Percentiles rank a stretch among this genome's conserved stretches.
Evolutionary conservation across 2,329 filamentous ascomycete genomes (phyloP).

Genomic region (Metarhizium sp.): DNA sequence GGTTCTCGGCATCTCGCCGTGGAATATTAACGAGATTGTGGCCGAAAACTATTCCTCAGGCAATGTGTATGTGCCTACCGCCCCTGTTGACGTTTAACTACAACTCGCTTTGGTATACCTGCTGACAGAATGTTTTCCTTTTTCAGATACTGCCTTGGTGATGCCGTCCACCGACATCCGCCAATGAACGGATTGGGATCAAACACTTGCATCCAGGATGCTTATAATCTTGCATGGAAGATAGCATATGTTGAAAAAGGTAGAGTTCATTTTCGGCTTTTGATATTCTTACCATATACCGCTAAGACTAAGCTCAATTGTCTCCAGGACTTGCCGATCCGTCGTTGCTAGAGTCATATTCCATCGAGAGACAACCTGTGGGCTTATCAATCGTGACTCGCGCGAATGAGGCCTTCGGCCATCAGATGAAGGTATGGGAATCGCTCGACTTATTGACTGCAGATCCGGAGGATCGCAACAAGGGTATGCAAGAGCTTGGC

Average conservation of each 20-base stretch:
- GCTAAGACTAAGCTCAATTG: too few species aligned
- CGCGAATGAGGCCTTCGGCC: slow-evolving; percentile 47
- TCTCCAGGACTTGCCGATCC: slow-evolving; percentile 15
- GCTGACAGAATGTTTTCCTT: too few species aligned
- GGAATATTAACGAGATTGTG: slow-evolving; percentile 53
- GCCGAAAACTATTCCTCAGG: slow-evolving; percentile 45
- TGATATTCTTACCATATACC: too few species aligned
- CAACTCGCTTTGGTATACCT: too few species aligned
- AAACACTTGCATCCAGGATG: slow-evolving; percentile 50
- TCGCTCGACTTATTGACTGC: slow-evolving; percentile 18
- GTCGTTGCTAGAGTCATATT: slow-evolving; percentile 33
- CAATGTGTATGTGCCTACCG: slow-evolving; percentile 27
- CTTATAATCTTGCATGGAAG: slow-evolving; percentile 48
- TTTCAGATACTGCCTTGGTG: slow-evolving; percentile 42
- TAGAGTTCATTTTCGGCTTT: neutral
- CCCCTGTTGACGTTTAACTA: too few species aligned
- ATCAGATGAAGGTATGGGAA: slow-evolving; percentile 33
- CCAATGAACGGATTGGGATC: slow-evolving; percentile 47
- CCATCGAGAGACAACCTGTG: slow-evolving; percentile 38
- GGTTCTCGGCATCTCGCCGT: slow-evolving; percentile 44
- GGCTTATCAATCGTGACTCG: slow-evolving; percentile 38
- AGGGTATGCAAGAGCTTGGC: too few species aligned
- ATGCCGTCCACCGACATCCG: slow-evolving; percentile 49
- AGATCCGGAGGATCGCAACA: too few species aligned
- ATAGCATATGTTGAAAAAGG: slow-evolving; percentile 32